These are phyloP conservation scores for Cyclotella baltica DNA, from an alignment of 108 stramenopile species.

Conservation along the genomic window DNA sequence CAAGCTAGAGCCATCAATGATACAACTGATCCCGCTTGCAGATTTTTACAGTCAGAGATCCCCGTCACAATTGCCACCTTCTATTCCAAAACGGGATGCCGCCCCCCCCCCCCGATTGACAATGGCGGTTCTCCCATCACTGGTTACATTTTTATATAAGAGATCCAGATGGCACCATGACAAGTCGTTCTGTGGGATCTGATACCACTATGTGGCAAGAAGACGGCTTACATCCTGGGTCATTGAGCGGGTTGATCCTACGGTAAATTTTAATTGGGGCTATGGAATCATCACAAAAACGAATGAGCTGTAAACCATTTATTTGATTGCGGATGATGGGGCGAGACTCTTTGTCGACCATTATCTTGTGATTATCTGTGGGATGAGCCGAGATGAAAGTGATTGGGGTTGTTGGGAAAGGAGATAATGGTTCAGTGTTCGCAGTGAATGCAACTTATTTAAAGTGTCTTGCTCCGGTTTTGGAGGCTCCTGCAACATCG, in stretches of 20 bases:
- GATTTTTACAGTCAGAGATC: conserved; percentile 71
- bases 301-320: too few species aligned
- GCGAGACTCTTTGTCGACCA: too few species aligned
- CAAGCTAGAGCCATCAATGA: conserved; percentile 84
- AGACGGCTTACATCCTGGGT: conserved; percentile 58
- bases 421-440: conserved; percentile 65
- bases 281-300: too few species aligned
- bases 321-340: too few species aligned
- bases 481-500: too few species aligned
- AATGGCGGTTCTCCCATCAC: conserved; percentile 86
- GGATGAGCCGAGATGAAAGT: too few species aligned
- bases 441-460: conserved; percentile 75
- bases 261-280: too few species aligned
- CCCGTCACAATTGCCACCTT: conserved; percentile 72
- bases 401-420: conserved; percentile 69
- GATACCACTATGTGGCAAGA: conserved; percentile 41
- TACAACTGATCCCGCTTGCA: conserved; percentile 55
- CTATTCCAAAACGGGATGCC: conserved; percentile 65
- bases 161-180: conserved; percentile 44
- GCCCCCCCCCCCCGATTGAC: conserved; percentile 68
- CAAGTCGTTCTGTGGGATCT: conserved; percentile 28
- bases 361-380: too few species aligned
- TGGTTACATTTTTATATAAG: conserved; percentile 73
- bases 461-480: too few species aligned
- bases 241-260: conserved; percentile 72